Evolutionary conservation across 495 filamentous ascomycete species (phyloP).

Genomic region (Letharia lupina): DNA sequence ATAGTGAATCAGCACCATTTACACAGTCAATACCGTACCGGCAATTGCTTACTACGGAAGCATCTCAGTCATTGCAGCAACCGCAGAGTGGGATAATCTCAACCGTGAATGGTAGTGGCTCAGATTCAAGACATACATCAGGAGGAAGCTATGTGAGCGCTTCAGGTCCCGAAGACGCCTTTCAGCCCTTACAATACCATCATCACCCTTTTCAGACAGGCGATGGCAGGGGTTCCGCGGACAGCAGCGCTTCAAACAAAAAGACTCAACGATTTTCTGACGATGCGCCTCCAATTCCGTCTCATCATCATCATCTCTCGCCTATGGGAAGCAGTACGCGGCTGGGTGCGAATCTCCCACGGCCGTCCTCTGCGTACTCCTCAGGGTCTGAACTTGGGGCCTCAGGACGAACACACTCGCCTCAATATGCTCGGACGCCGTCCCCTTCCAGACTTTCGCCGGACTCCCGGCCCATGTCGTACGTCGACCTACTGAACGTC

Average conservation of each 20-base stretch:
- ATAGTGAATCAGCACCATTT: slow-evolving; percentile 22
- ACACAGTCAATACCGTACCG: slow-evolving; percentile 30
- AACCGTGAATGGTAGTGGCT: slow-evolving; percentile 35
- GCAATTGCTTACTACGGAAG: slow-evolving; percentile 31
- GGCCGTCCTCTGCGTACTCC: slow-evolving; percentile 67
- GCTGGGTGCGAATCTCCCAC: slow-evolving; percentile 32
- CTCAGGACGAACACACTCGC: slow-evolving; percentile 53
- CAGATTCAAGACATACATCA: slow-evolving; percentile 24
- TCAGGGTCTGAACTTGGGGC: slow-evolving; percentile 55
- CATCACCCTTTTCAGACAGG: slow-evolving; percentile 36
- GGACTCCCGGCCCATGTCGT: slow-evolving; percentile 69
- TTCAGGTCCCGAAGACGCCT: slow-evolving; percentile 1
- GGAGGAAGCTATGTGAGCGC: slow-evolving; percentile 15
- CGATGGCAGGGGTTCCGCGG: slow-evolving; percentile 16
- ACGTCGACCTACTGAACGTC: slow-evolving; percentile 77
- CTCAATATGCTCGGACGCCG: slow-evolving; percentile 46
- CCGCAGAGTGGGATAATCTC: slow-evolving; percentile 38
- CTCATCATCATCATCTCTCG: slow-evolving; percentile 6
- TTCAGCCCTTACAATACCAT: slow-evolving; percentile 44
- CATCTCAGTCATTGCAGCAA: slow-evolving; percentile 33
- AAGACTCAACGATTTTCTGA: slow-evolving; percentile 7
- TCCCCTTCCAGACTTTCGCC: slow-evolving; percentile 56
- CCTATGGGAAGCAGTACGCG: slow-evolving; percentile 1
- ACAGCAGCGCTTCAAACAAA: neutral
- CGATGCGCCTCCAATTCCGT: slow-evolving; percentile 8